Conservation (phyloP, 2,329 filamentous ascomycete species). For the Colletotrichum horii region DNA sequence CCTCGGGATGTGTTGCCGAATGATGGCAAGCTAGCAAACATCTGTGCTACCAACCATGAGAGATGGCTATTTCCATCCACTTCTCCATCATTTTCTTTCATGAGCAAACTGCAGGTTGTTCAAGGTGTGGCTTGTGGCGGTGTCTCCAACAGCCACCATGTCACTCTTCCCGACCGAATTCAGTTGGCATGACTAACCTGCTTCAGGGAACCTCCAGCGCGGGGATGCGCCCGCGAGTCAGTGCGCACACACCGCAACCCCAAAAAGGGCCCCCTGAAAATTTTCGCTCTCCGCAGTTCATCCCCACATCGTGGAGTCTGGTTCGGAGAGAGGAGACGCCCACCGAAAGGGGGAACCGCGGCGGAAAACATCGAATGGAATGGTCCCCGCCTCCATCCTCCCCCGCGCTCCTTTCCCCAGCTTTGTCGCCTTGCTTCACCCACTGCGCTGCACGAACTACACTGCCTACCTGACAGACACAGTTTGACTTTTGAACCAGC, state of each 20-base stretch:
- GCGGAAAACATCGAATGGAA: not conserved
- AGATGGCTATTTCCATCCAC: not conserved
- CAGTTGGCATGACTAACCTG: conserved; percentile 1
- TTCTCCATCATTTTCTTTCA: not conserved
- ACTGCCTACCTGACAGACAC: not conserved
- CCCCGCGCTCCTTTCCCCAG: conserved; percentile 9
- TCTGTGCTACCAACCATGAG: not conserved
- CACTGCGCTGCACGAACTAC: not conserved
- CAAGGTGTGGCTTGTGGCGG: not conserved
- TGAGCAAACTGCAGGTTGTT: not conserved
- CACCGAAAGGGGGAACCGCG: not conserved
- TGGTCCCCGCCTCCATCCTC: not conserved
- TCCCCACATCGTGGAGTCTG: conserved; percentile 14
- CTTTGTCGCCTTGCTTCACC: not conserved
- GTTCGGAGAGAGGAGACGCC: not conserved
- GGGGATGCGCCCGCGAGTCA: not conserved
- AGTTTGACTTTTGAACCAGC: not conserved
- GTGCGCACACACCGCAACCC: not conserved
- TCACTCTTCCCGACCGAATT: not conserved
- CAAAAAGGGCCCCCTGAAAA: not conserved
- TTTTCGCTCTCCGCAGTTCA: not conserved
- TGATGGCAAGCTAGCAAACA: not conserved
- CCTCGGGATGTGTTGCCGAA: not conserved
- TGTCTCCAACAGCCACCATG: not conserved
- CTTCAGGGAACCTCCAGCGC: not conserved